phyloP scores from a whole-genome alignment of 2,329 filamentous ascomycete genomes.

The Trichophyton verrucosum region DNA sequence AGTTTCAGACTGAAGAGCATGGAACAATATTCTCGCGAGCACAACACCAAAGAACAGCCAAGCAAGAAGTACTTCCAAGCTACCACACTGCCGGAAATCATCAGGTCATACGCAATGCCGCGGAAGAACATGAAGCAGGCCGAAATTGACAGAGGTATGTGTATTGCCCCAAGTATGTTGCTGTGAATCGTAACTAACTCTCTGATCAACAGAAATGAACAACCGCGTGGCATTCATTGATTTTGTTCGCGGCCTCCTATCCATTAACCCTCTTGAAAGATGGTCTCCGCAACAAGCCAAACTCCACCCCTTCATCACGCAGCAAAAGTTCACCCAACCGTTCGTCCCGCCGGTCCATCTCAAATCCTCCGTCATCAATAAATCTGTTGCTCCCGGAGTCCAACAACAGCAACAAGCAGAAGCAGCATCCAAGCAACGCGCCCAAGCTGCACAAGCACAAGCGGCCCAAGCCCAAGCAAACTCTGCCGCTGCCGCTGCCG shows the following conservation, averaged over 20 bases:
- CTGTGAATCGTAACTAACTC: constrained; percentile 14
- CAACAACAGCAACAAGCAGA: constrained; percentile 95
- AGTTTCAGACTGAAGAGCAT: constrained; percentile 90
- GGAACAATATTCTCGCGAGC: constrained; percentile 94
- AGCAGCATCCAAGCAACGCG: constrained; percentile 78
- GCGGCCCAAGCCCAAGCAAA: constrained; percentile 40
- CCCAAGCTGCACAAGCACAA: constrained; percentile 38
- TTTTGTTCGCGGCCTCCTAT: constrained; percentile 84
- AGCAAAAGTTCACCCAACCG: constrained; percentile 90
- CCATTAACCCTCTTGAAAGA: constrained; percentile 87
- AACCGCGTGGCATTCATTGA: constrained; percentile 96
- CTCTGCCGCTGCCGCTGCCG: constrained; percentile 34
- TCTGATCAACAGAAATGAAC: constrained; percentile 69
- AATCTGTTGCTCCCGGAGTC: constrained; percentile 82
- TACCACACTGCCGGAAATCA: constrained; percentile 87
- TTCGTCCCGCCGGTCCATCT: constrained; percentile 97
- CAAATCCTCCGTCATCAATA: constrained; percentile 70
- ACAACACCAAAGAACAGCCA: constrained; percentile 92
- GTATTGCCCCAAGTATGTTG: background rate
- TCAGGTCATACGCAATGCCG: constrained; percentile 95
- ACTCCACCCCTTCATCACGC: constrained; percentile 94
- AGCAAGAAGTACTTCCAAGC: constrained; percentile 99
- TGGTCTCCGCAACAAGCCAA: constrained; percentile 98
- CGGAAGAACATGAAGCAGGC: constrained; percentile 98
- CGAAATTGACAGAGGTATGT: constrained; percentile 84